Conservation (phyloP, 345 rosid species). For the Dimocarpus longan region DNA sequence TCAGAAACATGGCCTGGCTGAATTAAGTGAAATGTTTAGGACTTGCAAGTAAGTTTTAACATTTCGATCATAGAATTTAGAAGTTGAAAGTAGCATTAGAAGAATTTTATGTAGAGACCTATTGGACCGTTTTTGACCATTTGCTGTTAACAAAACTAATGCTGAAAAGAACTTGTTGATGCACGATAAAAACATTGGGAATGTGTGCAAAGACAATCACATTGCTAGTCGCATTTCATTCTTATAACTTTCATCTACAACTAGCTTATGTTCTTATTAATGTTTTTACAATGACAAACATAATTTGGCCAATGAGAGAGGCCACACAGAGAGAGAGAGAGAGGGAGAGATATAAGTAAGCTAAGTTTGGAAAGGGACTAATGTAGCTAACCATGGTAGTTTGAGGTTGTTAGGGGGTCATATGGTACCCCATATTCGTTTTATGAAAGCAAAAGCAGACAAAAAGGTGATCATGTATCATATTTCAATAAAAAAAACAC, state of each 20-base stretch:
- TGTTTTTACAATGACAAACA: no score
- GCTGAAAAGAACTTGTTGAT: background rate
- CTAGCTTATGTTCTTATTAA: background rate
- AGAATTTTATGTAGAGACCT: background rate
- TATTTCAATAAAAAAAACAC: no score
- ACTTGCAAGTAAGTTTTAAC: conserved; percentile 57
- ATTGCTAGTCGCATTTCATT: background rate
- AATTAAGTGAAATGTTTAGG: conserved; percentile 64
- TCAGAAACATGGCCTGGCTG: conserved; percentile 48
- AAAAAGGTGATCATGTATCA: no score
- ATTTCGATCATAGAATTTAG: background rate
- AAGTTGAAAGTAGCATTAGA: background rate
- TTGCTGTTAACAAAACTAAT: background rate
- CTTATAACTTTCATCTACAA: background rate
- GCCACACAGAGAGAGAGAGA: no score
- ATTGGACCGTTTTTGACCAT: background rate
- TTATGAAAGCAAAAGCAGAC: no score
- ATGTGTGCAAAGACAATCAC: background rate
- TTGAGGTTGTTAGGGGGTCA: no score
- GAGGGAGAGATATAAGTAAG: no score
- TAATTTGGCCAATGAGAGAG: no score
- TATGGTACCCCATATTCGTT: no score
- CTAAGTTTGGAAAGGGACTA: no score
- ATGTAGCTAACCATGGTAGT: no score
- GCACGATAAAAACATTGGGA: background rate